These are phyloP conservation scores for Bertia moriformis DNA, from an alignment of 2,329 filamentous ascomycete genomes.

Conservation along the genomic window DNA sequence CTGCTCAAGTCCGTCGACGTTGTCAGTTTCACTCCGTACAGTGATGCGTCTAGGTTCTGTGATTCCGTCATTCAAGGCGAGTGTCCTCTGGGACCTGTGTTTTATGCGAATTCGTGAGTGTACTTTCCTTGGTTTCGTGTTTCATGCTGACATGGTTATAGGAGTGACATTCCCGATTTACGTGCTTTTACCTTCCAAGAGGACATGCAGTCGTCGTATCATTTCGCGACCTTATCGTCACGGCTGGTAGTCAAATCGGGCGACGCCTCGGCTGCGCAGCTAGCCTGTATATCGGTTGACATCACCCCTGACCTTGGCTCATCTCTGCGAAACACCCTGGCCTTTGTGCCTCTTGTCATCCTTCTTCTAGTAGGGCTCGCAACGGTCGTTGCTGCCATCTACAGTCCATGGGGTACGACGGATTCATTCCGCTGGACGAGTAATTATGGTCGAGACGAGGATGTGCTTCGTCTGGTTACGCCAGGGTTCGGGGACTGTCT, in stretches of 20 bases:
- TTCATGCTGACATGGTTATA: neutral
- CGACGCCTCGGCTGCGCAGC: constrained; percentile 41
- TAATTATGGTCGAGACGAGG: constrained; percentile 88
- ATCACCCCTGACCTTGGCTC: constrained; percentile 70
- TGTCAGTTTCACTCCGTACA: constrained; percentile 61
- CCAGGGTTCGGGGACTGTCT: constrained; percentile 72
- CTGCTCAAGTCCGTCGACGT: constrained; percentile 59
- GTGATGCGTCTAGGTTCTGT: constrained; percentile 50
- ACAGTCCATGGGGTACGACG: constrained; percentile 82
- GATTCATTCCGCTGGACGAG: constrained; percentile 94
- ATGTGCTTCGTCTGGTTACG: constrained; percentile 79
- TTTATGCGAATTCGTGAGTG: constrained; percentile 24
- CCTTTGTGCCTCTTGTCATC: constrained; percentile 62
- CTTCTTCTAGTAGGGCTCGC: constrained; percentile 69
- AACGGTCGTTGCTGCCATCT: constrained; percentile 71
- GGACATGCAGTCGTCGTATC: constrained; percentile 67
- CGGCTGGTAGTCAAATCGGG: constrained; percentile 66
- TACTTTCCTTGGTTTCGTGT: neutral
- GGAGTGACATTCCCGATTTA: neutral
- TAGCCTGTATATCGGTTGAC: constrained; percentile 70
- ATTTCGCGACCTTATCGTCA: constrained; percentile 68
- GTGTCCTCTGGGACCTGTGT: constrained; percentile 67
- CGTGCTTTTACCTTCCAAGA: constrained; percentile 13
- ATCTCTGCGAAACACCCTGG: constrained; percentile 51
- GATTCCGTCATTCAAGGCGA: constrained; percentile 37